Evolutionary conservation across 139 green algal species (phyloP).

Genomic region (Tetradesmus obliquus): DNA sequence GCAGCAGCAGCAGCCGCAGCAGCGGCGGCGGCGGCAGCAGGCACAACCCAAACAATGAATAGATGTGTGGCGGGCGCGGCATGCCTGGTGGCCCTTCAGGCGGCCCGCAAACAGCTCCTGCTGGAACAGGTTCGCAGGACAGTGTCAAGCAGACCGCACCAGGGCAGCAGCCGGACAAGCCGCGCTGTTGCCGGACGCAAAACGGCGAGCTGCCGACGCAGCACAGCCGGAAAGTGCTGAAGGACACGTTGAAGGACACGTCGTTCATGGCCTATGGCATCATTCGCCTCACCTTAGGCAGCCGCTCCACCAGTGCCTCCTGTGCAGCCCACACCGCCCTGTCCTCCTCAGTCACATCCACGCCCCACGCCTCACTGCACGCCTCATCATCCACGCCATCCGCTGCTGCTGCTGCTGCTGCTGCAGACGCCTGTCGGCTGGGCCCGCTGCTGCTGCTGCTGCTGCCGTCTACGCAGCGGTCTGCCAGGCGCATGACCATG

Average conservation of each 20-base stretch:
- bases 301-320: slow-evolving; percentile 56
- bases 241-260: no score
- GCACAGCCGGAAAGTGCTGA: no score
- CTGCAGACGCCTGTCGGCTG: not conserved
- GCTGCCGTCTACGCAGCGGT: slow-evolving; percentile 34
- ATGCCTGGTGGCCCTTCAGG: slow-evolving; percentile 37
- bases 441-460: not conserved
- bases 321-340: slow-evolving; percentile 51
- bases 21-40: not conserved
- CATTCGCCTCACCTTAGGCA: slow-evolving; percentile 60
- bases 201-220: no score
- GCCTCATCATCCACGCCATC: not conserved
- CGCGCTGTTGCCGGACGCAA: no score
- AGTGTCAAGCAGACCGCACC: not conserved
- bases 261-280: slow-evolving; percentile 26
- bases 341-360: slow-evolving; percentile 35
- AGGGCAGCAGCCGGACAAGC: no score
- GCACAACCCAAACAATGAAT: not conserved
- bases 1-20: not conserved
- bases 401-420: slow-evolving; percentile 15
- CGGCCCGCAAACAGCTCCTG: not conserved
- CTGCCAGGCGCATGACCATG: slow-evolving; percentile 40
- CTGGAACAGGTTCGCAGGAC: not conserved
- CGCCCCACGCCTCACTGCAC: not conserved
- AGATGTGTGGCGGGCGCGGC: slow-evolving; percentile 50